Evolutionary conservation across 495 filamentous ascomycete genomes (phyloP).

Genomic region (Daldinia decipiens): DNA sequence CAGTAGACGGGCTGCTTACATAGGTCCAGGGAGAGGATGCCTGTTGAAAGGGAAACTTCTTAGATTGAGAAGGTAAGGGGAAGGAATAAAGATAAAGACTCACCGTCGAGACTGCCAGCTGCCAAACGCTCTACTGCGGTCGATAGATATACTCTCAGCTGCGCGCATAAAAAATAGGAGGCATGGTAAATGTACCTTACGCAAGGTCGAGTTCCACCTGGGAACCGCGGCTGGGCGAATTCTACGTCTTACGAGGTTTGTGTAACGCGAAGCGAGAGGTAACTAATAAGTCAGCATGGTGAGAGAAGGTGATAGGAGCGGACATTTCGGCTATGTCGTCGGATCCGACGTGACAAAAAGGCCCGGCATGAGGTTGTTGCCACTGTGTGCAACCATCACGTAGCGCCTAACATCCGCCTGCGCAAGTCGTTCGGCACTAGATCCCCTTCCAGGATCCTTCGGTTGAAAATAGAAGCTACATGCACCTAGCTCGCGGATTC

Average conservation of each 20-base stretch:
- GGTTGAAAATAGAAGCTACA: not conserved
- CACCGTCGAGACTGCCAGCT: not conserved
- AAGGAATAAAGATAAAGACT: not conserved
- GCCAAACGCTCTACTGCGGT: not conserved
- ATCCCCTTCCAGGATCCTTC: constrained; percentile 36
- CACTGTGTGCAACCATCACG: constrained; percentile 21
- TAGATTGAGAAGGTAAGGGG: not conserved
- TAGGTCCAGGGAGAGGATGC: not conserved
- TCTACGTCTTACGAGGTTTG: not conserved
- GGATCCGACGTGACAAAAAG: not conserved
- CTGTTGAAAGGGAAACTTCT: not conserved
- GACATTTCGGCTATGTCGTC: not conserved
- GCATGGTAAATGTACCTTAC: not conserved
- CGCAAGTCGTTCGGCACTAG: constrained; percentile 29
- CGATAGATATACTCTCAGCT: not conserved
- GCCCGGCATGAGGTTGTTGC: constrained; percentile 7
- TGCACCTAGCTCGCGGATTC: constrained; percentile 23
- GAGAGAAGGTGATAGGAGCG: constrained; percentile 5
- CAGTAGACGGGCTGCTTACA: not conserved
- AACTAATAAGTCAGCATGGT: not conserved
- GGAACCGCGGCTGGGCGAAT: constrained; percentile 1
- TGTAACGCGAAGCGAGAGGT: constrained; percentile 1
- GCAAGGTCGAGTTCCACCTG: not conserved
- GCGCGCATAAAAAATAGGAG: not conserved
- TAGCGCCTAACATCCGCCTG: constrained; percentile 32